Evolutionary conservation across 164 flowering plant species (phyloP).

Genomic region (Protea cynaroides): DNA sequence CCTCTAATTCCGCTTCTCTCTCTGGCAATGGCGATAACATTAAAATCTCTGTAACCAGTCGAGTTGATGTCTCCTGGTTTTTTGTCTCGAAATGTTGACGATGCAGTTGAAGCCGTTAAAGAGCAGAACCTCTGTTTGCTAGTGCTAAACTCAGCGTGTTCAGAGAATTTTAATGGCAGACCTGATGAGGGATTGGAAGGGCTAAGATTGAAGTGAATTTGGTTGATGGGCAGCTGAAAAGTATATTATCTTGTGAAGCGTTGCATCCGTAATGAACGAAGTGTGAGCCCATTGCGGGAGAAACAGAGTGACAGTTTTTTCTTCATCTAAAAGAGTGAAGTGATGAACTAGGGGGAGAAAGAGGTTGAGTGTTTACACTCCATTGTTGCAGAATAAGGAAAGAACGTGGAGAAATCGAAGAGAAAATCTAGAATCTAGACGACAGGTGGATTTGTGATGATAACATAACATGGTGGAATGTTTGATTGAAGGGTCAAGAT

Average conservation of each 20-base stretch:
- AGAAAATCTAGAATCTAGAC: too few relatives aligned
- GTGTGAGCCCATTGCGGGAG: conserved; percentile 27
- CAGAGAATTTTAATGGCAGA: conserved; percentile 14
- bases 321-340: background rate
- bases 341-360: background rate
- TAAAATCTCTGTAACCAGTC: conserved; percentile 88
- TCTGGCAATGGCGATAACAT: conserved; percentile 33
- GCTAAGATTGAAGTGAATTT: conserved; percentile 32
- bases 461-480: too few relatives aligned
- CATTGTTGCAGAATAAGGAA: background rate
- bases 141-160: conserved; percentile 17
- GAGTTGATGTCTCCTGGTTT: conserved; percentile 65
- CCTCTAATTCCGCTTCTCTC: conserved; percentile 54
- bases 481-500: too few relatives aligned
- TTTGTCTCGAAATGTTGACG: conserved; percentile 52
- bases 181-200: conserved; percentile 12
- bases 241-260: conserved; percentile 19
- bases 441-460: too few relatives aligned
- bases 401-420: background rate
- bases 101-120: conserved; percentile 25
- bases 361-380: too few relatives aligned
- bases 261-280: conserved; percentile 23
- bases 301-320: conserved; percentile 30
- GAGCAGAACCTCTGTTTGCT: conserved; percentile 17
- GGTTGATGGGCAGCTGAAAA: conserved; percentile 26